Conservation (phyloP, 106 monocot genomes). For the Phalaenopsis aphrodite region DNA sequence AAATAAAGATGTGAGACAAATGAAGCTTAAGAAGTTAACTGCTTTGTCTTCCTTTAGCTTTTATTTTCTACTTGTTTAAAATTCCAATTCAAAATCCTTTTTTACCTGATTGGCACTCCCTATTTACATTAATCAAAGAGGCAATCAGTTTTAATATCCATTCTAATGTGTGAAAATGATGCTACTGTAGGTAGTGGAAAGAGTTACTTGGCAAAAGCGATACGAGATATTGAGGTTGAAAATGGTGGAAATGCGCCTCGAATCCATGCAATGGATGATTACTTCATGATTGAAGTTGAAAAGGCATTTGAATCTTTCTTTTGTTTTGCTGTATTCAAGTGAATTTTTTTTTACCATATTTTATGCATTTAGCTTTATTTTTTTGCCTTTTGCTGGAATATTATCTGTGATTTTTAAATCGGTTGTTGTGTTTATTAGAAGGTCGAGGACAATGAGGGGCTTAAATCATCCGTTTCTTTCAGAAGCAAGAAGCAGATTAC, state of each 20-base stretch:
- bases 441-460: constrained; percentile 67
- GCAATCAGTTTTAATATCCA: not conserved
- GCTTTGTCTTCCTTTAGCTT: not conserved
- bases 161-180: not conserved
- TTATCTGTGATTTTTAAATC: not conserved
- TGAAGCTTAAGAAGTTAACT: not conserved
- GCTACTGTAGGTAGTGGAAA: constrained; percentile 90
- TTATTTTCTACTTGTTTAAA: not conserved
- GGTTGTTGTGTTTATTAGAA: constrained; percentile 17
- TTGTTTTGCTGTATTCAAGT: not conserved
- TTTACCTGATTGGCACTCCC: not conserved
- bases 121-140: not conserved
- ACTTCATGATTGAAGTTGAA: constrained; percentile 98
- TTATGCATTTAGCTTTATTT: not conserved
- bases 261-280: constrained; percentile 99
- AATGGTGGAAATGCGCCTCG: constrained; percentile 83
- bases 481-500: constrained; percentile 56
- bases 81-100: not conserved
- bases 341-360: not conserved
- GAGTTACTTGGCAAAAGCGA: constrained; percentile 82
- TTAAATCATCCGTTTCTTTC: constrained; percentile 46
- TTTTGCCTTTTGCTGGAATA: not conserved
- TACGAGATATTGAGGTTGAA: constrained; percentile 93
- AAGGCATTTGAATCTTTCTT: constrained; percentile 42
- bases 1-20: not conserved